Evolutionary conservation across 306 rosid genomes (phyloP).

Genomic region (Casuarina glauca): DNA sequence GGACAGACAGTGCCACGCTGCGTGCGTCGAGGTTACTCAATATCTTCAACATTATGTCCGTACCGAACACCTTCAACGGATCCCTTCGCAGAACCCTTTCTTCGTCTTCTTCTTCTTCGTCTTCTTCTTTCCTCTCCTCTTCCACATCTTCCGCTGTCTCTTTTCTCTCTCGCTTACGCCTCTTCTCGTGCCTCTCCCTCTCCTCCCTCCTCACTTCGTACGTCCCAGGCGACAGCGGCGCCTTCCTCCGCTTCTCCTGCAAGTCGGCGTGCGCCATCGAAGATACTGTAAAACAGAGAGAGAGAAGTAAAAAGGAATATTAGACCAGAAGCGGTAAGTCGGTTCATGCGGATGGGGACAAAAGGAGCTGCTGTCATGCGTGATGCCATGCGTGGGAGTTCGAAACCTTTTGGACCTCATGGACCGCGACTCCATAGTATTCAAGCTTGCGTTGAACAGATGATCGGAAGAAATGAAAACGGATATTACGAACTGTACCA

Average conservation of each 20-base stretch:
- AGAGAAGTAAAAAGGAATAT: background rate
- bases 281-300: no score
- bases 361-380: background rate
- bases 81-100: conserved; percentile 15
- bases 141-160: conserved; percentile 1
- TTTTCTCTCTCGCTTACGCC: conserved; percentile 9
- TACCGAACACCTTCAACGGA: conserved; percentile 39
- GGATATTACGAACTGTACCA: no score
- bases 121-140: background rate
- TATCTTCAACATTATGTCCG: conserved; percentile 33
- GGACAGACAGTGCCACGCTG: conserved; percentile 50
- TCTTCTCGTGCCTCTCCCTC: background rate
- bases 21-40: conserved; percentile 43
- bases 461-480: no score
- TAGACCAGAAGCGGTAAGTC: background rate
- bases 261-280: conserved; percentile 6
- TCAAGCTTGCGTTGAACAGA: no score
- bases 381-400: background rate
- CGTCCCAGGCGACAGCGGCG: background rate
- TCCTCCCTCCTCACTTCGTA: background rate
- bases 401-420: background rate
- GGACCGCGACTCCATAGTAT: no score
- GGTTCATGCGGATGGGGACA: background rate
- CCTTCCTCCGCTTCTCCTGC: background rate
- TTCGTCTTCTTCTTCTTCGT: background rate